Conservation (phyloP, 176 grass and related monocot genomes). For the Musa troglodytarum region DNA sequence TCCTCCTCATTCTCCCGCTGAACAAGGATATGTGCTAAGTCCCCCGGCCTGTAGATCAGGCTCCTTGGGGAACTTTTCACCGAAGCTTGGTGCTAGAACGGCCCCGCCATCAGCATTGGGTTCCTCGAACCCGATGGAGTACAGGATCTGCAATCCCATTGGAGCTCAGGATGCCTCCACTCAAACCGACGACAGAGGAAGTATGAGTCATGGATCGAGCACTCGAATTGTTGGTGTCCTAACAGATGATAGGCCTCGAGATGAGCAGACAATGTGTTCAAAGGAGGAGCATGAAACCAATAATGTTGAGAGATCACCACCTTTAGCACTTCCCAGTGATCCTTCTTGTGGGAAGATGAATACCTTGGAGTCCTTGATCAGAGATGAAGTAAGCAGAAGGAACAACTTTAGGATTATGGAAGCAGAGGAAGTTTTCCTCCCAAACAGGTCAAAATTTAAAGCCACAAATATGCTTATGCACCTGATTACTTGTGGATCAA, state of each 20-base stretch:
- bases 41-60: neutral
- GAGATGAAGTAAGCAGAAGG: constrained; percentile 72
- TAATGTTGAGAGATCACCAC: constrained; percentile 34
- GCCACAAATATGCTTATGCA: constrained; percentile 80
- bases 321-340: constrained; percentile 25
- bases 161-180: constrained; percentile 79
- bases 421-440: constrained; percentile 46
- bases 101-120: constrained; percentile 40
- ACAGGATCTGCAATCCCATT: constrained; percentile 43
- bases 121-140: constrained; percentile 53
- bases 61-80: constrained; percentile 16
- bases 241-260: constrained; percentile 24
- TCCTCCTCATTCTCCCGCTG: neutral
- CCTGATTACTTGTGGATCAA: constrained; percentile 76
- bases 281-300: constrained; percentile 28
- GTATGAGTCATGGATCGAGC: constrained; percentile 15
- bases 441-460: constrained; percentile 49
- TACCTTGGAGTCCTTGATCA: constrained; percentile 87
- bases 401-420: constrained; percentile 53
- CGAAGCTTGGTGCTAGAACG: constrained; percentile 6
- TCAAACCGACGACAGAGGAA: constrained; percentile 60
- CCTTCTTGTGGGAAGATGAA: constrained; percentile 52
- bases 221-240: neutral
- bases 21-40: constrained; percentile 9
- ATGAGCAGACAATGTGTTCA: neutral